Conservation (phyloP, 768 basidiomycete genomes). For the Floccularia luteovirens region DNA sequence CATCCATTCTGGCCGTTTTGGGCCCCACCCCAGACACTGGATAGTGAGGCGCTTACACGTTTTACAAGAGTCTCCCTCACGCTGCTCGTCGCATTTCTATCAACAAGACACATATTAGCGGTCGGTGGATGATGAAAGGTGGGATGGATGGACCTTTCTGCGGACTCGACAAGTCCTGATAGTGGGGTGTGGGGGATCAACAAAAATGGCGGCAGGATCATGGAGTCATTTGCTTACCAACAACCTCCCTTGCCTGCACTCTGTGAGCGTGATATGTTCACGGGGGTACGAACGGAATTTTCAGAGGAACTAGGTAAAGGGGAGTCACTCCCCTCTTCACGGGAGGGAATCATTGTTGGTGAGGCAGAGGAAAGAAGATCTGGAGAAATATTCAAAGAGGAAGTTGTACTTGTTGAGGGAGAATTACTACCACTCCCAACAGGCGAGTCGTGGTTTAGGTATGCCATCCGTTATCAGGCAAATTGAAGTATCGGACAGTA, state of each 20-base stretch:
- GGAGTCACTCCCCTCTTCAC: constrained; percentile 14
- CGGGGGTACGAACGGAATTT: constrained; percentile 39
- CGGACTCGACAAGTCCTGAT: constrained; percentile 77
- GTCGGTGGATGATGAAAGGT: no score
- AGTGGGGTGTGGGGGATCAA: constrained; percentile 8
- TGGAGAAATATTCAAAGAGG: constrained; percentile 29
- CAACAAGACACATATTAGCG: no score
- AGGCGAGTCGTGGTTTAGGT: constrained; percentile 38
- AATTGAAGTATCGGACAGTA: constrained; percentile 6
- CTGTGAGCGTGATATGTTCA: constrained; percentile 43
- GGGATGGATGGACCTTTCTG: constrained; percentile 59
- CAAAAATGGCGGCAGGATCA: constrained; percentile 4
- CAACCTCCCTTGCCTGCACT: constrained; percentile 69
- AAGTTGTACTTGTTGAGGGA: constrained; percentile 33
- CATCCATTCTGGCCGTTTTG: constrained; percentile 87
- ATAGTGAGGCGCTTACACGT: constrained; percentile 79
- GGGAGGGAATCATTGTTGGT: constrained; percentile 23
- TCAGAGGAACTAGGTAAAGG: constrained; percentile 23
- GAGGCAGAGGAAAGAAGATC: constrained; percentile 22
- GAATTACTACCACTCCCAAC: constrained; percentile 42
- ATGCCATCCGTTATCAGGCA: constrained; percentile 34
- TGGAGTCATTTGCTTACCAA: constrained; percentile 44
- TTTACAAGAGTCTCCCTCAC: constrained; percentile 72
- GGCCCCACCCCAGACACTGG: constrained; percentile 80
- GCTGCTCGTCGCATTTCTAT: constrained; percentile 87